A percentile compares a stretch with the other conserved stretches of the same genome.
These are phyloP conservation scores for Verticillium longisporum DNA, from an alignment of 2,329 filamentous ascomycete genomes.

Conservation along the genomic window DNA sequence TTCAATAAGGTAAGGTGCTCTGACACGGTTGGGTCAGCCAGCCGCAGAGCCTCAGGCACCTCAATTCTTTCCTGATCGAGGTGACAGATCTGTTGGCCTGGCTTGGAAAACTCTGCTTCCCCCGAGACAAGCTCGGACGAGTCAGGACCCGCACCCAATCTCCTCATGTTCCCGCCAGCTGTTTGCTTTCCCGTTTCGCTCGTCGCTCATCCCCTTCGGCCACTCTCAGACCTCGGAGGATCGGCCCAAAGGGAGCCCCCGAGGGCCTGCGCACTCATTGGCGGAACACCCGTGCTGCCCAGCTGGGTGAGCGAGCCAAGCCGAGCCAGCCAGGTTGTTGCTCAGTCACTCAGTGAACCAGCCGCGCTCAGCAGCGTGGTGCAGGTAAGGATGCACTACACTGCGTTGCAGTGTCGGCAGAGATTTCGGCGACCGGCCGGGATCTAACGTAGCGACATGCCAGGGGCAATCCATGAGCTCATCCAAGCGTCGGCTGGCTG, in stretches of 20 bases:
- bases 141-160: background rate
- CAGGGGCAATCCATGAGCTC: background rate
- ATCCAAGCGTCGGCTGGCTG: background rate
- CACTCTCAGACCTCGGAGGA: background rate
- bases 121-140: background rate
- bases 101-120: background rate
- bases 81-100: background rate
- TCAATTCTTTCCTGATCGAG: background rate
- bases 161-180: background rate
- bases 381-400: background rate
- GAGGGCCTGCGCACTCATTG: background rate
- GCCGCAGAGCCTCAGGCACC: background rate
- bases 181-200: background rate
- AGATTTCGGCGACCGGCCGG: background rate
- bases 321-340: background rate
- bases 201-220: background rate
- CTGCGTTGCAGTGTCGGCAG: background rate
- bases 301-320: background rate
- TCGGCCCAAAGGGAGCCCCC: background rate
- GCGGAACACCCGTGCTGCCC: background rate
- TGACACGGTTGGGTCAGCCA: background rate
- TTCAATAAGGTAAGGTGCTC: background rate
- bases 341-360: background rate
- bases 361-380: background rate
- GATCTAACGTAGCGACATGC: background rate